Evolutionary conservation across 441 rosid species (phyloP).

Genomic region (Brassica hybrid): DNA sequence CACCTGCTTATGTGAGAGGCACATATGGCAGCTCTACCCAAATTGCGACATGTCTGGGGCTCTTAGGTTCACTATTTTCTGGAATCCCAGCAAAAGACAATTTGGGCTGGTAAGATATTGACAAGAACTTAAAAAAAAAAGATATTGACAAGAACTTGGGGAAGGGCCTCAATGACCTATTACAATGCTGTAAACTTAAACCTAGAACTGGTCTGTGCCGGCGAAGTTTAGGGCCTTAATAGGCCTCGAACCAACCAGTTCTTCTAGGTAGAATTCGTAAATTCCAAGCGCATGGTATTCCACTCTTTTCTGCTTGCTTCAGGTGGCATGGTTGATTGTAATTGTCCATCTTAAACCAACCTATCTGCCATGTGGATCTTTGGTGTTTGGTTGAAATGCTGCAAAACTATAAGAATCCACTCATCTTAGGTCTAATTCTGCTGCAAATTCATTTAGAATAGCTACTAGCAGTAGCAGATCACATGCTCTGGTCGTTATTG

Average conservation of each 20-base stretch:
- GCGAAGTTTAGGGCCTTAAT: conserved; percentile 6
- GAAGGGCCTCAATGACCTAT: conserved; percentile 26
- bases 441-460: conserved; percentile 8
- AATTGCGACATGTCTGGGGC: conserved; percentile 92
- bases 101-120: conserved; percentile 73
- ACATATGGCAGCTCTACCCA: conserved; percentile 95
- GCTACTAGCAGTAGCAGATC: conserved; percentile 12
- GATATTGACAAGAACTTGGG: conserved; percentile 23
- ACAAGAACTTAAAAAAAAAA: conserved; percentile 9
- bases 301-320: too few relatives aligned
- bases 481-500: conserved; percentile 19
- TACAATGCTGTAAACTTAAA: conserved; percentile 20
- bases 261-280: conserved; percentile 8
- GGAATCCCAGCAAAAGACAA: conserved; percentile 84
- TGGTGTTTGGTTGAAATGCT: conserved; percentile 13
- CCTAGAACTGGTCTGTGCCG: conserved; percentile 10
- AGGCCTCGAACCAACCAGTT: neutral
- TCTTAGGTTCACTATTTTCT: conserved; percentile 74
- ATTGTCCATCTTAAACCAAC: neutral
- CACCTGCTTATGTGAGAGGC: conserved; percentile 93
- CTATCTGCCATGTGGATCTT: conserved; percentile 1
- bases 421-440: conserved; percentile 18
- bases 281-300: neutral
- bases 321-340: too few relatives aligned
- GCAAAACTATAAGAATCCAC: conserved; percentile 2